A percentile compares a stretch with the other conserved stretches of the same genome.
phyloP scores from a whole-genome alignment of 371 early-diverging fungal genomes.

The Rhizopus sp. region DNA sequence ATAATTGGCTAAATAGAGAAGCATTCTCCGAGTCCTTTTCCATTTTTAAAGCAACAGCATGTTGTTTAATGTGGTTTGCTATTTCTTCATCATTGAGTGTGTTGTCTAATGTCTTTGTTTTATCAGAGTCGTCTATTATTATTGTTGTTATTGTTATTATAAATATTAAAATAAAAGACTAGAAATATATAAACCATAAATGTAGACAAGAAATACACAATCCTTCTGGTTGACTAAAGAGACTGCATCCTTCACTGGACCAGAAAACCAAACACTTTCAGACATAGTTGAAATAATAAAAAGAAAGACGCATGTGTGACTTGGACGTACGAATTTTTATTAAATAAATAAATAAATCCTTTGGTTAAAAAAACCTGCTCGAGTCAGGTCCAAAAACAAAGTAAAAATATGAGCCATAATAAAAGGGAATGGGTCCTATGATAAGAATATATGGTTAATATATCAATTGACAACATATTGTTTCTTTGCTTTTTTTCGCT shows the following conservation, averaged over 20 bases:
- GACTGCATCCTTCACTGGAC: slow-evolving; percentile 25
- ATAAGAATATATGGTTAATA: neutral
- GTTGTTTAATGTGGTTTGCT: slow-evolving; percentile 6
- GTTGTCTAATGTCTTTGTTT: slow-evolving; percentile 12
- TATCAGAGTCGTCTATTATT: slow-evolving; percentile 25
- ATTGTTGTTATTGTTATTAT: neutral
- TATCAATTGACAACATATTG: neutral
- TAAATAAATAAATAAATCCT: neutral
- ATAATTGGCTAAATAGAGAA: slow-evolving; percentile 25
- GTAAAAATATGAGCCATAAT: slow-evolving; percentile 1
- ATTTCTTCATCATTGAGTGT: slow-evolving; percentile 12
- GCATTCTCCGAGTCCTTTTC: slow-evolving; percentile 26
- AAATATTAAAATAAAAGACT: neutral
- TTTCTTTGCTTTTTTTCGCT: slow-evolving; percentile 5
- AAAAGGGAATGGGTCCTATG: neutral
- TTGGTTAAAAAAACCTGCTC: neutral
- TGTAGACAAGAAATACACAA: slow-evolving; percentile 26
- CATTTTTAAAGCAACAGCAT: slow-evolving; percentile 23
- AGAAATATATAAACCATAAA: slow-evolving; percentile 18
- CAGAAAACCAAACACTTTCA: slow-evolving; percentile 24
- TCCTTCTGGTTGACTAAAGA: slow-evolving; percentile 18
- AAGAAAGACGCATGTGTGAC: neutral
- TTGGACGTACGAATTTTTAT: neutral
- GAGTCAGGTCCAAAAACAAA: neutral
- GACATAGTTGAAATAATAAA: neutral